These are phyloP conservation scores for Xerocomus subilludens DNA, from an alignment of 1,284 basidiomycete species.

Conservation along the genomic window DNA sequence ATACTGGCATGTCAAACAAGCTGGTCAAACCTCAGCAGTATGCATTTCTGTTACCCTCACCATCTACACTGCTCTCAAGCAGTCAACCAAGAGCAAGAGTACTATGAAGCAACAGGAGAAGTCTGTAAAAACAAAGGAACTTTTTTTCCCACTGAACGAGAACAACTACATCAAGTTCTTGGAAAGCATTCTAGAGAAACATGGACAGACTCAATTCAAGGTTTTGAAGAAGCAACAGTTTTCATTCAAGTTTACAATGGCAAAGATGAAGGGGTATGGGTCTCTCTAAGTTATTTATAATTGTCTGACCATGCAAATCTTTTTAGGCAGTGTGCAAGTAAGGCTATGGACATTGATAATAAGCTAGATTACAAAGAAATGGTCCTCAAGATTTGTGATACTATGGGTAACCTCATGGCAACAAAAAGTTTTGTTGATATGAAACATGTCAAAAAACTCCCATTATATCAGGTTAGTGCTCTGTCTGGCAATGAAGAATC, in stretches of 20 bases:
- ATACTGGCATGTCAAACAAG: too few species aligned
- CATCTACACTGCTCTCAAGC: slow-evolving; percentile 18
- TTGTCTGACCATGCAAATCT: too few species aligned
- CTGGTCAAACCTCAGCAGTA: too few species aligned
- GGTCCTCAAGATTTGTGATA: slow-evolving; percentile 16
- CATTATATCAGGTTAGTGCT: neutral
- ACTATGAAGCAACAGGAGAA: slow-evolving; percentile 4
- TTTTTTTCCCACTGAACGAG: slow-evolving; percentile 1
- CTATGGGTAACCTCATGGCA: slow-evolving; percentile 3
- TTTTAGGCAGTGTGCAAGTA: too few species aligned
- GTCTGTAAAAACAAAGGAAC: slow-evolving; percentile 14
- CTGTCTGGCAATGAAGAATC: slow-evolving; percentile 10
- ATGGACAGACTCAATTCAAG: slow-evolving; percentile 17
- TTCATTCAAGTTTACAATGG: too few species aligned
- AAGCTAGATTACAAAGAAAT: too few species aligned
- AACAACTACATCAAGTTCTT: slow-evolving; percentile 25
- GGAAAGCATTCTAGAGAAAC: slow-evolving; percentile 24
- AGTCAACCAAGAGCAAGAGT: neutral
- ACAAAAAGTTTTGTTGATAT: slow-evolving; percentile 36
- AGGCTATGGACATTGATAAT: too few species aligned
- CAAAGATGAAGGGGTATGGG: neutral
- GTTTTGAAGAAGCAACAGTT: neutral
- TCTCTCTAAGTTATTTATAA: too few species aligned
- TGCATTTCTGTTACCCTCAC: slow-evolving; percentile 7
- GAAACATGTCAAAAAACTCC: slow-evolving; percentile 36